Conservation (phyloP, 1,139 yeast species). For the Meyerozyma carpophila region DNA sequence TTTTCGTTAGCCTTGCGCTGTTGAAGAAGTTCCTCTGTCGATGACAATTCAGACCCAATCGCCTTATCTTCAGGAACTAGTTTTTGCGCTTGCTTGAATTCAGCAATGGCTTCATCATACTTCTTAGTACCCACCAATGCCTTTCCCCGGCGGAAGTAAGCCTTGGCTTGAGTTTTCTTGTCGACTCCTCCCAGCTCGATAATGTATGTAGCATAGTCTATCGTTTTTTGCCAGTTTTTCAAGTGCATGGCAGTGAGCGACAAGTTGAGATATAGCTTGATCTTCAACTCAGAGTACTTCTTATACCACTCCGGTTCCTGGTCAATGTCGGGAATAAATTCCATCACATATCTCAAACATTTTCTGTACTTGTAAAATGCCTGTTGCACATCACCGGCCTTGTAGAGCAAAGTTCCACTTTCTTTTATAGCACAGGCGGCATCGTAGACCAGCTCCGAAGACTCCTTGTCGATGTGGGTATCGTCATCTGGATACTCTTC, state of each 20-base stretch:
- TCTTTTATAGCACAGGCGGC: constrained; percentile 56
- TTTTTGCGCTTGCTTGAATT: constrained; percentile 39
- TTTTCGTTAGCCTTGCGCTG: constrained; percentile 45
- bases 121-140: constrained; percentile 40
- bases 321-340: constrained; percentile 64
- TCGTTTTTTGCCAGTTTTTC: constrained; percentile 38
- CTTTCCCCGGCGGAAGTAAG: constrained; percentile 55
- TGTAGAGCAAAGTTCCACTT: constrained; percentile 58
- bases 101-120: constrained; percentile 44
- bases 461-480: constrained; percentile 50
- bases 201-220: constrained; percentile 50
- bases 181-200: constrained; percentile 37
- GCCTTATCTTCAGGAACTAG: constrained; percentile 47
- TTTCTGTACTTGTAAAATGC: constrained; percentile 60
- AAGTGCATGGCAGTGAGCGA: constrained; percentile 49
- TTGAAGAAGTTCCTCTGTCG: constrained; percentile 33
- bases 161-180: constrained; percentile 44
- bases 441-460: constrained; percentile 45
- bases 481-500: constrained; percentile 79
- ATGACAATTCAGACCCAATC: constrained; percentile 38
- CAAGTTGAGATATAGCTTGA: constrained; percentile 56
- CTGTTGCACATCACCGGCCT: constrained; percentile 42
- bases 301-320: constrained; percentile 50
- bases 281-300: constrained; percentile 52
- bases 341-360: constrained; percentile 63